Conservation (phyloP, 805 yeast species). For the Cyberlindnera bimundalis region DNA sequence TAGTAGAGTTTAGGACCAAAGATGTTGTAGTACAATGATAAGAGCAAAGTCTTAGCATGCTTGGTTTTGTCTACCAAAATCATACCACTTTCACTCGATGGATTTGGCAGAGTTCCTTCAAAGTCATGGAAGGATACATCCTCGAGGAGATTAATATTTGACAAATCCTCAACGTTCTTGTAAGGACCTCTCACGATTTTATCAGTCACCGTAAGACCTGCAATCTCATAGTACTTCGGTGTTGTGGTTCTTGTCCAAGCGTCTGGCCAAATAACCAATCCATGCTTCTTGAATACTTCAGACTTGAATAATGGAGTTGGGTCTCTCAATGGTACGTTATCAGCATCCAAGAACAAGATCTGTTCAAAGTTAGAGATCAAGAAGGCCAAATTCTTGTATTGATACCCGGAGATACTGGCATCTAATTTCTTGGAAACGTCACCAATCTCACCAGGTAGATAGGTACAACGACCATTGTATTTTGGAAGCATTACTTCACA, state of each 20-base stretch:
- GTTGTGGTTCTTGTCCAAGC: conserved; percentile 67
- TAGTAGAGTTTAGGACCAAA: conserved; percentile 61
- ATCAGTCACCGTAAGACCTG: conserved; percentile 35
- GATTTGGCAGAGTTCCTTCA: conserved; percentile 57
- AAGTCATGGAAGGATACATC: conserved; percentile 49
- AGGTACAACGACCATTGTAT: conserved; percentile 60
- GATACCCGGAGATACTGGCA: conserved; percentile 56
- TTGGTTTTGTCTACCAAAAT: conserved; percentile 51
- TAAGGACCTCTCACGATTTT: conserved; percentile 35
- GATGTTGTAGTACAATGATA: conserved; percentile 58
- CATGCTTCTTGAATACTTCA: conserved; percentile 38
- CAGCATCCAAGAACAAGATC: conserved; percentile 68
- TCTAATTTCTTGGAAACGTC: conserved; percentile 43
- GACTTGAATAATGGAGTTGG: conserved; percentile 51
- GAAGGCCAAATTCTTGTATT: conserved; percentile 62
- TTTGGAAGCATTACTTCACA: conserved; percentile 59
- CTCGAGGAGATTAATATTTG: conserved; percentile 13
- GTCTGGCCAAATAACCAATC: conserved; percentile 64
- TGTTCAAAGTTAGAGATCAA: conserved; percentile 68
- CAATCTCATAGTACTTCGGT: conserved; percentile 55
- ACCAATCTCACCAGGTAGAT: conserved; percentile 52
- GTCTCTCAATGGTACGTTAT: conserved; percentile 60
- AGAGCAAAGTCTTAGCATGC: conserved; percentile 49
- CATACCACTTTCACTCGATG: conserved; percentile 65
- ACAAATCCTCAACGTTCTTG: conserved; percentile 25